phyloP scores from a whole-genome alignment of 768 basidiomycete species.

The Russula emetica region DNA sequence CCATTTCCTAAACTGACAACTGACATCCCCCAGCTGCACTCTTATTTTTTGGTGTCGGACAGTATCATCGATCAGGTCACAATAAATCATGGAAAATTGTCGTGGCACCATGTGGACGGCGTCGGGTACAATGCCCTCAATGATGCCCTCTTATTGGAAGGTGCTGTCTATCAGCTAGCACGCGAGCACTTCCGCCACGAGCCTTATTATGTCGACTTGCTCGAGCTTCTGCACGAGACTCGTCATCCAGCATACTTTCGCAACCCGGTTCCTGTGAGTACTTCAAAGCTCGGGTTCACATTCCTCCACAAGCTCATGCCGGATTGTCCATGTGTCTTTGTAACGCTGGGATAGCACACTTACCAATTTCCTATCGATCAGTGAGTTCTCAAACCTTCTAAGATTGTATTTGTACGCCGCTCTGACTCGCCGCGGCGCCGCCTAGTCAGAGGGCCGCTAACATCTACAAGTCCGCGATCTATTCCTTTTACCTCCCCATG shows the following conservation, averaged over 20 bases:
- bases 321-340: not conserved
- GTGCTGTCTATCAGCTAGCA: slow-evolving; percentile 85
- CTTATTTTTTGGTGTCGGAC: slow-evolving; percentile 92
- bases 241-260: slow-evolving; percentile 29
- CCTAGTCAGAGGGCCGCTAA: slow-evolving; percentile 84
- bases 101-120: slow-evolving; percentile 75
- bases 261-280: slow-evolving; percentile 16
- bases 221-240: slow-evolving; percentile 90
- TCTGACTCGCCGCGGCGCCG: not conserved
- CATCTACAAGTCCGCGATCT: slow-evolving; percentile 95
- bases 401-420: not conserved
- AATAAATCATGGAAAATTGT: slow-evolving; percentile 88
- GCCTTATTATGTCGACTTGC: slow-evolving; percentile 78
- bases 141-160: slow-evolving; percentile 94
- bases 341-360: slow-evolving; percentile 1
- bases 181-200: slow-evolving; percentile 80
- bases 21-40: slow-evolving; percentile 66
- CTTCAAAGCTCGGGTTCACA: not conserved
- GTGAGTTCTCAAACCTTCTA: slow-evolving; percentile 38
- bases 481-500: slow-evolving; percentile 98
- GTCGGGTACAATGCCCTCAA: slow-evolving; percentile 89
- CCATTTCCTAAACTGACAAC: not conserved
- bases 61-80: slow-evolving; percentile 96
- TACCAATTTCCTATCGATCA: slow-evolving; percentile 83
- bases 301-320: not conserved